A percentile compares a stretch with the other conserved stretches of the same genome.
Evolutionary conservation across 345 rosid species (phyloP).

Genomic region (Mangifera indica): DNA sequence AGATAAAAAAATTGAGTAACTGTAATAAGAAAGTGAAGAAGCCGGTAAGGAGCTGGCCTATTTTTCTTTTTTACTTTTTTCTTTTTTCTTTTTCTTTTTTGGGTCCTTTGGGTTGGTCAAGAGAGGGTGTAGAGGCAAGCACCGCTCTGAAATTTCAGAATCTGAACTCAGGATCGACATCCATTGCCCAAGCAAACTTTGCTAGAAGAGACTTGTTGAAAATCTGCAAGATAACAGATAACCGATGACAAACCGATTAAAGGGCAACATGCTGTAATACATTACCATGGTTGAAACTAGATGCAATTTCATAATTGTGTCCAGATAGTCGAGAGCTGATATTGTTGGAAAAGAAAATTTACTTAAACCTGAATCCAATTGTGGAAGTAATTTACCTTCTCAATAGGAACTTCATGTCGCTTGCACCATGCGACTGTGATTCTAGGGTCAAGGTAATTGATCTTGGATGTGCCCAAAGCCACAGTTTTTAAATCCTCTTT

Average conservation of each 20-base stretch:
- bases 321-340: neutral
- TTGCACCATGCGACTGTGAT: slow-evolving; percentile 99
- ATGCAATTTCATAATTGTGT: neutral
- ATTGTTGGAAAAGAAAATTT: neutral
- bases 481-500: slow-evolving; percentile 94
- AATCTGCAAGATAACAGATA: slow-evolving; percentile 44
- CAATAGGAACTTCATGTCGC: slow-evolving; percentile 95
- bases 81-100: neutral
- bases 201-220: slow-evolving; percentile 92
- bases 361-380: neutral
- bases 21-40: slow-evolving; percentile 10
- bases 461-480: slow-evolving; percentile 92
- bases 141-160: slow-evolving; percentile 40
- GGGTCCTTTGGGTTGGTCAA: slow-evolving; percentile 10
- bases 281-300: neutral
- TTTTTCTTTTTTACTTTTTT: neutral
- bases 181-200: slow-evolving; percentile 97
- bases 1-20: slow-evolving; percentile 6
- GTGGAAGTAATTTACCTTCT: slow-evolving; percentile 61
- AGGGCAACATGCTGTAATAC: neutral
- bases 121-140: neutral
- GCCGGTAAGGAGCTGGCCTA: neutral
- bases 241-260: neutral
- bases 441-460: slow-evolving; percentile 95
- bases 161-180: slow-evolving; percentile 87